Conservation (phyloP, 176 grass and related monocot species). For the Lolium perenne region DNA sequence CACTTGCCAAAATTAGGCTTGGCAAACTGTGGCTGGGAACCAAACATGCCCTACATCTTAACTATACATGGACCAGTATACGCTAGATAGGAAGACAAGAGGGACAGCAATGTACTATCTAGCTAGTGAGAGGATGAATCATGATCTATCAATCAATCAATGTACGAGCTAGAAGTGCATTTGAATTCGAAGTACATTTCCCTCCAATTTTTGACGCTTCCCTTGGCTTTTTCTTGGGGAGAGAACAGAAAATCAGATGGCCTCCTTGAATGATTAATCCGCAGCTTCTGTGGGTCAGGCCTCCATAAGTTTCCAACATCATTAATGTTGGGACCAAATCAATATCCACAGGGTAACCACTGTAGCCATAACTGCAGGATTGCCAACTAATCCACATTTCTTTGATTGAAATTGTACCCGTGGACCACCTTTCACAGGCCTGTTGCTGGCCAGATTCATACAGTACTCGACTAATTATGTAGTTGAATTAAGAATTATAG, state of each 20-base stretch:
- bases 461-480: background rate
- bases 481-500: no score
- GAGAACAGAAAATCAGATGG: slow-evolving; percentile 32
- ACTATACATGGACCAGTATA: background rate
- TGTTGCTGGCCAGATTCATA: slow-evolving; percentile 18
- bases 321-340: slow-evolving; percentile 37
- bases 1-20: no score
- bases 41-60: no score
- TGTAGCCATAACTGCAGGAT: background rate
- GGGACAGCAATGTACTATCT: background rate
- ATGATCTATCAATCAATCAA: background rate
- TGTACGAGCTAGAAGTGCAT: background rate
- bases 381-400: slow-evolving; percentile 44
- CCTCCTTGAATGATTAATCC: slow-evolving; percentile 8
- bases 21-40: no score
- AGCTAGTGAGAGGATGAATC: background rate
- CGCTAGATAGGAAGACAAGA: background rate
- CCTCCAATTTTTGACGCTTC: slow-evolving; percentile 45
- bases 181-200: slow-evolving; percentile 42
- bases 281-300: slow-evolving; percentile 40
- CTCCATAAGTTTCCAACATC: slow-evolving; percentile 33
- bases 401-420: background rate
- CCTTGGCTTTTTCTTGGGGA: background rate
- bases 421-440: background rate
- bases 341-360: slow-evolving; percentile 19